A percentile compares a stretch with the other conserved stretches of the same genome.
phyloP scores from a whole-genome alignment of 169 alveolate species.

The Cryptosporidium tyzzeri region DNA sequence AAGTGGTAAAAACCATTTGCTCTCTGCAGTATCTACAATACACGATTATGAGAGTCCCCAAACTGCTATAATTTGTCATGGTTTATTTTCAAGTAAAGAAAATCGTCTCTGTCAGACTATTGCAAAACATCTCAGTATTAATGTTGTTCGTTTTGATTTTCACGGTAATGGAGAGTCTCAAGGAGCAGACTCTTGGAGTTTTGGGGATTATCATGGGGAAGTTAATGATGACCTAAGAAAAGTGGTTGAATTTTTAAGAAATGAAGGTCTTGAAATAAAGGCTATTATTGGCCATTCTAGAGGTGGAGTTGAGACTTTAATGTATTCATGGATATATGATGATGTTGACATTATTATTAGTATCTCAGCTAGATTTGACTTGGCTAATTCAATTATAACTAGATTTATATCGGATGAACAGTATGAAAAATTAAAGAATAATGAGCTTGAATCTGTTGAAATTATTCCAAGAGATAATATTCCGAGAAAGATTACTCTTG shows the following conservation, averaged over 20 bases:
- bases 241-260: conserved; percentile 73
- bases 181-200: conserved; percentile 77
- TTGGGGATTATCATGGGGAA: conserved; percentile 79
- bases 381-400: conserved; percentile 65
- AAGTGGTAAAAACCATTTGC: conserved; percentile 27
- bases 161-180: conserved; percentile 81
- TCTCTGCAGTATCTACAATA: conserved; percentile 69
- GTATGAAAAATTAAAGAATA: conserved; percentile 11
- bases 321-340: conserved; percentile 77
- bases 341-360: conserved; percentile 78
- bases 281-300: conserved; percentile 81
- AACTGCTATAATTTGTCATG: conserved; percentile 65
- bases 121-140: conserved; percentile 60
- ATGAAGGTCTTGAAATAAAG: conserved; percentile 27
- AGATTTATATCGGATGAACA: conserved; percentile 27
- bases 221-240: conserved; percentile 72
- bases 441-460: conserved; percentile 55
- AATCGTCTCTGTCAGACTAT: conserved; percentile 76
- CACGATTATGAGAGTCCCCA: conserved; percentile 45
- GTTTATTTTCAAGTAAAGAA: conserved; percentile 55
- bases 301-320: conserved; percentile 79
- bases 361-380: conserved; percentile 79
- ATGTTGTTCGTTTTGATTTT: conserved; percentile 80
- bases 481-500: conserved; percentile 51
- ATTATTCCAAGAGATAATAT: conserved; percentile 70